Percentiles rank a stretch among this genome's conserved stretches.
phyloP scores from a whole-genome alignment of 306 rosid species.

The Psophocarpus tetragonolobus region DNA sequence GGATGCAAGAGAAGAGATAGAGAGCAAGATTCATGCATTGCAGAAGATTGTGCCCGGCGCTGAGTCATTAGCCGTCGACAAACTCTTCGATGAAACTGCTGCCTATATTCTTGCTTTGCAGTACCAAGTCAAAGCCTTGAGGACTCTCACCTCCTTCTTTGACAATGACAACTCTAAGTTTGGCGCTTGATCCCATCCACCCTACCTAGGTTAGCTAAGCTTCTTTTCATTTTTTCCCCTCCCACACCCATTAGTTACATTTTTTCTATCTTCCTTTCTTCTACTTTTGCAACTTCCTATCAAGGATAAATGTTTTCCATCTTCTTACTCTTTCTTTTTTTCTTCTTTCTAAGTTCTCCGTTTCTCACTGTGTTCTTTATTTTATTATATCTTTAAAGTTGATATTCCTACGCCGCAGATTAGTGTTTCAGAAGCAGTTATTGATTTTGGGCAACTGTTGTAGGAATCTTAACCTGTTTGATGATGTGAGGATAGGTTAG shows the following conservation, averaged over 20 bases:
- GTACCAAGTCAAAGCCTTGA: slow-evolving; percentile 73
- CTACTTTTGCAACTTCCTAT: slow-evolving; percentile 44
- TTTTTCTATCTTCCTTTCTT: not conserved
- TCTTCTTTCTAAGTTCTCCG: not conserved
- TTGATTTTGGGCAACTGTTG: slow-evolving; percentile 28
- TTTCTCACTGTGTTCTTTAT: not conserved
- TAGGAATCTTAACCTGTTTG: slow-evolving; percentile 9
- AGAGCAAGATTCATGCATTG: slow-evolving; percentile 76
- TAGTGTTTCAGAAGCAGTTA: slow-evolving; percentile 14
- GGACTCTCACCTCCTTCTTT: slow-evolving; percentile 58
- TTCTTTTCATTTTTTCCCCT: not conserved
- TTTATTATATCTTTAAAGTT: slow-evolving; percentile 31
- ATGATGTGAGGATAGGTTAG: slow-evolving; percentile 10
- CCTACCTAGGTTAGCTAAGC: slow-evolving; percentile 27
- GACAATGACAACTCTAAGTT: slow-evolving; percentile 67
- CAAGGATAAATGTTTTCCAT: slow-evolving; percentile 42
- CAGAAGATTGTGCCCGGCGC: slow-evolving; percentile 91
- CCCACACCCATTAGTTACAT: slow-evolving; percentile 40
- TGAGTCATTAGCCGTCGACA: slow-evolving; percentile 67
- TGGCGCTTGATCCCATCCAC: slow-evolving; percentile 53
- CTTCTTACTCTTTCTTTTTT: slow-evolving; percentile 7
- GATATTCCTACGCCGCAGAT: slow-evolving; percentile 21
- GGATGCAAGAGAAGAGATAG: slow-evolving; percentile 67
- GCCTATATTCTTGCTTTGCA: slow-evolving; percentile 75
- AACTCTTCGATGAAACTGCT: slow-evolving; percentile 89